Conservation (phyloP, 345 rosid species). For the Gynandropsis gynandra region DNA sequence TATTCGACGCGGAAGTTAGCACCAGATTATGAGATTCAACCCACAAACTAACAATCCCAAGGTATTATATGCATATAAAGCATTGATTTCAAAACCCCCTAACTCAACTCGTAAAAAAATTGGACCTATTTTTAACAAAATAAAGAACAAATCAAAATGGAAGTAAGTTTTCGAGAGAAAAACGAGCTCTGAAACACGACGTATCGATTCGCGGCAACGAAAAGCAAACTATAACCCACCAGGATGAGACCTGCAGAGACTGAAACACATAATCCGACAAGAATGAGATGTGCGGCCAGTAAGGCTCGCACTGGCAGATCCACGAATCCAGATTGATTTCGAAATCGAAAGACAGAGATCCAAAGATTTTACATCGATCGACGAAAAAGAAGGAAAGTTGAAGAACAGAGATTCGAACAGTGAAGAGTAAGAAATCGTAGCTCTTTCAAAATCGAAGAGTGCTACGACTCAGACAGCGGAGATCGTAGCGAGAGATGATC, state of each 20-base stretch:
- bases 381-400: constrained; percentile 4
- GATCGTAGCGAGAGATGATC: no score
- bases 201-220: constrained; percentile 3
- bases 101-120: constrained; percentile 13
- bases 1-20: background rate
- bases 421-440: no score
- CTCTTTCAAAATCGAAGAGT: no score
- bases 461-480: no score
- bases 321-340: constrained; percentile 14
- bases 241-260: constrained; percentile 8
- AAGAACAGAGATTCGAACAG: constrained; percentile 7
- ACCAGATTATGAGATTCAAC: background rate
- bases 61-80: background rate
- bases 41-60: background rate
- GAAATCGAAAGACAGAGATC: constrained; percentile 5
- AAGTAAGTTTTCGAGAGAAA: background rate
- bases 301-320: no score
- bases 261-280: constrained; percentile 7
- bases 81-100: background rate
- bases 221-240: constrained; percentile 14
- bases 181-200: background rate
- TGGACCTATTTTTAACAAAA: constrained; percentile 2
- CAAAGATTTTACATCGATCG: background rate
- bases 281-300: no score
- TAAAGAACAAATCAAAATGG: constrained; percentile 8